Base-by-base conservation (phyloP, 257 asterid species). In the Plantago elongata region DNA sequence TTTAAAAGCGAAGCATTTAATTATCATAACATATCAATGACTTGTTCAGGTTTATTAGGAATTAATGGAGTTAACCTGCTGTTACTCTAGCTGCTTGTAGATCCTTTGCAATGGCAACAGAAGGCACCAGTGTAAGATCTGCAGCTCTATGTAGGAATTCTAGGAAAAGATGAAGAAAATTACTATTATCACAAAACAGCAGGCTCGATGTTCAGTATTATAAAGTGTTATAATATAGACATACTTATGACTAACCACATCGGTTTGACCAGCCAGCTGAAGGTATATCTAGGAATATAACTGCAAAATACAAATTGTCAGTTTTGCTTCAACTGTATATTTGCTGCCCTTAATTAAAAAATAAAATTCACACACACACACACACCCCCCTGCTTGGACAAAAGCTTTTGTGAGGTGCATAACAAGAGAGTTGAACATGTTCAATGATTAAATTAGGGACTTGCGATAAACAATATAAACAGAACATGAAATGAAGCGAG, bases 131-230 rank as follows among this genome's bases (percentile, higher is more conserved):
- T 0, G 98, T 92, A 58, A 92, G 94, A 77, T 92, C 98, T n/a
- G 98, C 98, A 50, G 95, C 94, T 72, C 98, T 79, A 56, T 88
- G 98, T 46, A 92, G 95, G 77, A 84, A 92, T 49, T 86, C 98
- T 92, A 87, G 73, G 3, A 57, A 67, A 69, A 37, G 9, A 42
- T 66, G 13, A 52, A 44, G 44, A 48, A 52, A 51, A 22, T 45
- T 30, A 43, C 38, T 61, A 62, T 50, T 50, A 38, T 62, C 64
- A 67, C 27, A 54, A 64, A 7, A 51, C 2, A 34, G 55, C 52
- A 68, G 54, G 46, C 45, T 58, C 46, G 13, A 54, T 16, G 48
- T 45, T 49, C 3, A 9, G 27, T 48, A 14, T 38, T 22, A 57
- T 52, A 27, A 37, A 27, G 40, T 52, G 58, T 62, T 69, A 54